Evolutionary conservation across 1,139 yeast species (phyloP).

Genomic region (Debaryomyces fabryi): DNA sequence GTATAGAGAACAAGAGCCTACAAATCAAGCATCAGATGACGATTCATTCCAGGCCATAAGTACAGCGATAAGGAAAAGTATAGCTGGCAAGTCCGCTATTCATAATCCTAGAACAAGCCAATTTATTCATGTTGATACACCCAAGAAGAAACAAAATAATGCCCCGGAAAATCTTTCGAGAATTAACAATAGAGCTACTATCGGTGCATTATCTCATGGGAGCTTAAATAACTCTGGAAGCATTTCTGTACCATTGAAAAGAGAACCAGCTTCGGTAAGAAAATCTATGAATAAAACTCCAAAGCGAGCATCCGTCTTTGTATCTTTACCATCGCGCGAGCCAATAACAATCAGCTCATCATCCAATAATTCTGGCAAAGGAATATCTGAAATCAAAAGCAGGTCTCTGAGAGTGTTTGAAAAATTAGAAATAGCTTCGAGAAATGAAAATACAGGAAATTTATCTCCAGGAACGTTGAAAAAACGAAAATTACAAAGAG

Average conservation of each 20-base stretch:
- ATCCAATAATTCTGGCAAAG: constrained; percentile 9
- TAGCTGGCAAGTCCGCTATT: constrained; percentile 33
- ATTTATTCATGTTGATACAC: constrained; percentile 4
- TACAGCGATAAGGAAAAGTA: constrained; percentile 42
- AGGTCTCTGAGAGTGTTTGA: constrained; percentile 23
- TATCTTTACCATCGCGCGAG: constrained; percentile 43
- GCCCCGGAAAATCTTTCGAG: not conserved
- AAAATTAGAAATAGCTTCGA: constrained; percentile 20
- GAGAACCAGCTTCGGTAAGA: not conserved
- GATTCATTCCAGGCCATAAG: constrained; percentile 40
- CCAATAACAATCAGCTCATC: constrained; percentile 36
- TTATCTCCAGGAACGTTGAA: constrained; percentile 3
- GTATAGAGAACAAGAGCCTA: not conserved
- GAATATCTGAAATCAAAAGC: constrained; percentile 11
- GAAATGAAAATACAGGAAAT: constrained; percentile 11
- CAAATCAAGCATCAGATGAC: constrained; percentile 11
- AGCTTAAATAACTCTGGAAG: not conserved
- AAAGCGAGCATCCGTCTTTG: constrained; percentile 38
- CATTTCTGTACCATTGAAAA: not conserved
- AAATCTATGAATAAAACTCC: constrained; percentile 25
- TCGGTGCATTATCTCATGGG: not conserved
- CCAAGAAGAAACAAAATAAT: not conserved
- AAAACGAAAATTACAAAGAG: constrained; percentile 1
- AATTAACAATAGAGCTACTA: not conserved
- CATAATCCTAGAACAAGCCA: constrained; percentile 8